Percentiles rank a stretch among this genome's conserved stretches.
phyloP scores from a whole-genome alignment of 2,329 filamentous ascomycete genomes.

The Diaporthe ampelina region DNA sequence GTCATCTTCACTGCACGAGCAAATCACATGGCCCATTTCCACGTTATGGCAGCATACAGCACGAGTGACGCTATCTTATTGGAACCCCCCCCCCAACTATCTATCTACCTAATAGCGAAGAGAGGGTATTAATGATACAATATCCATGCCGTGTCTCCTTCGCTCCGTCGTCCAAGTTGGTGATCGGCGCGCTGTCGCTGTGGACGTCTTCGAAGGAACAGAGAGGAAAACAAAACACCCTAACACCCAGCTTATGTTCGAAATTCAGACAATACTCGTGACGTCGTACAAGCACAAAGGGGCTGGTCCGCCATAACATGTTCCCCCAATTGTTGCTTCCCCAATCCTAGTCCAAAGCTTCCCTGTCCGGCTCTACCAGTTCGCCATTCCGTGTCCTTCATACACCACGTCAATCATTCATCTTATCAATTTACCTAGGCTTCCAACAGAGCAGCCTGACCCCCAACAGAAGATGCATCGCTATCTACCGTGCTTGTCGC shows the following conservation, averaged over 20 bases:
- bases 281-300: conserved; percentile 22
- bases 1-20: neutral
- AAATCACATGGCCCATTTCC: neutral
- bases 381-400: neutral
- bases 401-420: neutral
- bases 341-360: neutral
- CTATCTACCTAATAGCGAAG: conserved; percentile 33
- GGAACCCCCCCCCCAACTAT: conserved; percentile 1
- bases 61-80: conserved; percentile 27
- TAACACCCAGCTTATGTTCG: conserved; percentile 33
- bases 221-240: conserved; percentile 19
- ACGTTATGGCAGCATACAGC: conserved; percentile 11
- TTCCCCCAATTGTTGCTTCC: neutral
- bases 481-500: conserved; percentile 34
- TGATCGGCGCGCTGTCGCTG: neutral
- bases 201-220: neutral
- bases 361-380: neutral
- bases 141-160: conserved; percentile 12
- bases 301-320: neutral
- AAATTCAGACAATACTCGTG: conserved; percentile 18
- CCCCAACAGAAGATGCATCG: conserved; percentile 32
- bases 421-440: neutral
- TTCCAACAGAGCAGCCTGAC: conserved; percentile 45
- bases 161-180: conserved; percentile 9
- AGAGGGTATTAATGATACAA: conserved; percentile 3